Base-by-base conservation (phyloP, 192 early-diverging fungal genomes). In the Rhizophagus prolifer region DNA sequence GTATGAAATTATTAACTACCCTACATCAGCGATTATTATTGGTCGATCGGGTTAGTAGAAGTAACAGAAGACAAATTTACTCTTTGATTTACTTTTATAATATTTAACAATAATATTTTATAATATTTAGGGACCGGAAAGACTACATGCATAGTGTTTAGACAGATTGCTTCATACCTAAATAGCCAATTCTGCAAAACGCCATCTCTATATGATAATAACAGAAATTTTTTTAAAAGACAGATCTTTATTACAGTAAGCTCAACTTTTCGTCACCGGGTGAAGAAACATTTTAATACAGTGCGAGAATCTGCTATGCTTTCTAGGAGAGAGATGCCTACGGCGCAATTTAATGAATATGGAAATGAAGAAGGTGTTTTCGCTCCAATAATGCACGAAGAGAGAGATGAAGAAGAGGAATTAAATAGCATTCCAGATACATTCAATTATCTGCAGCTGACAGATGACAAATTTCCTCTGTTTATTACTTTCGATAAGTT, bases 181-280 rank as follows among this genome's bases (percentile, higher is more conserved):
- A 59, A 61, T 14, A 23, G 28, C n/a, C 10, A 74, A 13, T 23
- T 62, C 16, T 25, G 46, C 13, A 74, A 74, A 13, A 44, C 10
- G 1, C 31, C 72, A 12, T 60, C 58, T 38, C 0, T 38, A 38
- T 38, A 38, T 38, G 36, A 38, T 2, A 10, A 74, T 25, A 36
- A 31, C 2, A 58, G 36, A 8, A 23, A 38, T 61, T 74, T 23
- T 36, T 14, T 41, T 34, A 74, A 61, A 74, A 74, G 72, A 6
- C 72, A 74, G 10, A 74, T 74, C 61, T 74, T 74, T 38, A 74
- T 74, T 61, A 74, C 72, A n/a, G 59, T 62, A 2, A 74, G 59
- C 41, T 13, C 16, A 9, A 61, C 31, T 62, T n/a, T 74, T 14
- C 58, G 72, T 23, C 4, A 9, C 23, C 72, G 58, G 28, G 72